Conservation (phyloP, 2,329 filamentous ascomycete genomes). For the Talaromyces atroroseus region DNA sequence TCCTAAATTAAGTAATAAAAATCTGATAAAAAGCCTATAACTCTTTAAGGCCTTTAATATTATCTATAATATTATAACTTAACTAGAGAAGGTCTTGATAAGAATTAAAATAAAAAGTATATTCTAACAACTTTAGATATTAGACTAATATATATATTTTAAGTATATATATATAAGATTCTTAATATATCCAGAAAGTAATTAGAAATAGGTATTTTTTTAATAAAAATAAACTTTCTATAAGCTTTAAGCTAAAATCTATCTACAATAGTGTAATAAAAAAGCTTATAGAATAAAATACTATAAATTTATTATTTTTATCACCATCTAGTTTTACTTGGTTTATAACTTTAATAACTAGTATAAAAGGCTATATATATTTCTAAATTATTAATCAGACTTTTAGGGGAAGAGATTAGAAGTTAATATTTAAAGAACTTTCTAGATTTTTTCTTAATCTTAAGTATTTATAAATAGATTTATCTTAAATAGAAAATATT, state of each 20-base stretch:
- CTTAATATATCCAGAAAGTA: background rate
- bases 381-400: background rate
- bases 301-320: background rate
- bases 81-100: background rate
- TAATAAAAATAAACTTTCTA: background rate
- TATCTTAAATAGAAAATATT: background rate
- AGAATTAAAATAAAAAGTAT: constrained; percentile 1
- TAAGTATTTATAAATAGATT: background rate
- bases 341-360: background rate
- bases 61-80: background rate
- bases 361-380: background rate
- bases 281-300: background rate
- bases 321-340: background rate
- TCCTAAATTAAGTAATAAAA: background rate
- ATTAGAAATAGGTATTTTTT: background rate
- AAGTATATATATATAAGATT: background rate
- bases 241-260: background rate
- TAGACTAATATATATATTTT: background rate
- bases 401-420: background rate
- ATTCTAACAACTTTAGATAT: background rate
- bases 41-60: background rate
- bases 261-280: background rate
- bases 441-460: background rate
- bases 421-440: background rate
- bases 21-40: background rate